These are phyloP conservation scores for Gossypioides kirkii DNA, from an alignment of 345 rosid genomes.

Conservation along the genomic window DNA sequence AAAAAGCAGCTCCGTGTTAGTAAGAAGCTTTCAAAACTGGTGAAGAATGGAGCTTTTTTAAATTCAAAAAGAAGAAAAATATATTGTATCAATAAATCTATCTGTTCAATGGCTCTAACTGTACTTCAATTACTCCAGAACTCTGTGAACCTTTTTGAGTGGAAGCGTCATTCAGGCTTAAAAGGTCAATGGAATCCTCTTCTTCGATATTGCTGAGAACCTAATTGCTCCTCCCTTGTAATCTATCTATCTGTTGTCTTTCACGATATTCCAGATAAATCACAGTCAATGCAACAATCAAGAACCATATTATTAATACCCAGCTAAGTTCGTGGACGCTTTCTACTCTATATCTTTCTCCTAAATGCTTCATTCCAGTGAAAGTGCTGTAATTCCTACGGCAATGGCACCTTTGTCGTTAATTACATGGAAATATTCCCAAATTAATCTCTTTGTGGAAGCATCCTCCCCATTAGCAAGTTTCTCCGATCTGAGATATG, in stretches of 20 bases:
- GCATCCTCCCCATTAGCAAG: slow-evolving; percentile 50
- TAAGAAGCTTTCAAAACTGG: slow-evolving; percentile 20
- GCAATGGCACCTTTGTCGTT: slow-evolving; percentile 62
- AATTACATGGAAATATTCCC: slow-evolving; percentile 82
- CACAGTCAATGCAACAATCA: slow-evolving; percentile 38
- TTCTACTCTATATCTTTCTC: slow-evolving; percentile 75
- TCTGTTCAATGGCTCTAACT: slow-evolving; percentile 76
- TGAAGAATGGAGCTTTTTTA: slow-evolving; percentile 8
- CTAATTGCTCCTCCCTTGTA: slow-evolving; percentile 62
- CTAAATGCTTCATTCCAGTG: slow-evolving; percentile 68
- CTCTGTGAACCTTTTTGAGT: slow-evolving; percentile 39
- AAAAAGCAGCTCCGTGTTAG: slow-evolving; percentile 8
- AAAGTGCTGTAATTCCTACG: slow-evolving; percentile 58
- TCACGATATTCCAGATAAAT: slow-evolving; percentile 61
- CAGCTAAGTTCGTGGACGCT: slow-evolving; percentile 65
- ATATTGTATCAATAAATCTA: slow-evolving; percentile 26
- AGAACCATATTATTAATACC: slow-evolving; percentile 68
- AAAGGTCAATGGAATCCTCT: slow-evolving; percentile 74
- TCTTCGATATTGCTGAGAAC: slow-evolving; percentile 75
- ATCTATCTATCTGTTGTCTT: slow-evolving; percentile 40
- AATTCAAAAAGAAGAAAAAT: slow-evolving; percentile 5
- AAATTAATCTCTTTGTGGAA: slow-evolving; percentile 50
- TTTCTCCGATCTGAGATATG: slow-evolving; percentile 70
- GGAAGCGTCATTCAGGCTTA: slow-evolving; percentile 40
- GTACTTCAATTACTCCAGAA: slow-evolving; percentile 72